A percentile compares a stretch with the other conserved stretches of the same genome.
Evolutionary conservation across 768 basidiomycete species (phyloP).

Genomic region (Rhodotorula diobovata): DNA sequence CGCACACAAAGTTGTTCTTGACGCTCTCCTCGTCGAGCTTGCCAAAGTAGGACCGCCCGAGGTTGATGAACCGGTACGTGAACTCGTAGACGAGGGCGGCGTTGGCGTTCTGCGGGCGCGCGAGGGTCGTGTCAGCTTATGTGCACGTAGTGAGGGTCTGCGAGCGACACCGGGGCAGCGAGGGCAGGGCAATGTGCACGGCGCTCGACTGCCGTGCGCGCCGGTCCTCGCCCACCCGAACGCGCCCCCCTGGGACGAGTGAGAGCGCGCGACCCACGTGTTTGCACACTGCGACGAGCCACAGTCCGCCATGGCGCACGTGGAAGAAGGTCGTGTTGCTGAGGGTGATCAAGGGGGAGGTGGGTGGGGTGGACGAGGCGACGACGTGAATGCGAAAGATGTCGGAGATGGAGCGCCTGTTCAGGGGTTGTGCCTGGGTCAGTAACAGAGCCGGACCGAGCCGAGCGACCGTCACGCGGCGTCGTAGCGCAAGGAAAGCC

Average conservation of each 20-base stretch:
- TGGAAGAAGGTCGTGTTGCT: conserved; percentile 99
- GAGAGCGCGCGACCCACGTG: conserved; percentile 22
- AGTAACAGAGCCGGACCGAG: not conserved
- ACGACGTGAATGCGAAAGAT: conserved; percentile 97
- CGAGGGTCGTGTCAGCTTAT: not conserved
- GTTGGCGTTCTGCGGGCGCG: conserved; percentile 64
- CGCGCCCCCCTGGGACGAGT: no score
- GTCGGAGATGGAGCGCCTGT: conserved; percentile 43
- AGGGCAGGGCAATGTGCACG: no score
- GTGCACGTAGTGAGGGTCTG: not conserved
- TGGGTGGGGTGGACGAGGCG: conserved; percentile 66
- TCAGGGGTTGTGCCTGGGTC: not conserved
- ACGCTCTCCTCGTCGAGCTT: conserved; percentile 97
- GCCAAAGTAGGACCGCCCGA: conserved; percentile 92
- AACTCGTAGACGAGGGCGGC: conserved; percentile 98
- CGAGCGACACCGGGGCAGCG: no score
- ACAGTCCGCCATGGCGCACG: conserved; percentile 89
- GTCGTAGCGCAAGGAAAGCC: no score
- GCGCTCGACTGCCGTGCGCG: no score
- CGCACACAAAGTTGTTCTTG: conserved; percentile 90
- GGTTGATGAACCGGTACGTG: conserved; percentile 90
- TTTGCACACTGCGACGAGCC: conserved; percentile 55
- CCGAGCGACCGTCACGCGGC: no score
- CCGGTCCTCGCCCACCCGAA: no score
- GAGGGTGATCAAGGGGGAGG: conserved; percentile 94